These are phyloP conservation scores for Fraxinus pennsylvanica DNA, from an alignment of 257 asterid species.

Conservation along the genomic window DNA sequence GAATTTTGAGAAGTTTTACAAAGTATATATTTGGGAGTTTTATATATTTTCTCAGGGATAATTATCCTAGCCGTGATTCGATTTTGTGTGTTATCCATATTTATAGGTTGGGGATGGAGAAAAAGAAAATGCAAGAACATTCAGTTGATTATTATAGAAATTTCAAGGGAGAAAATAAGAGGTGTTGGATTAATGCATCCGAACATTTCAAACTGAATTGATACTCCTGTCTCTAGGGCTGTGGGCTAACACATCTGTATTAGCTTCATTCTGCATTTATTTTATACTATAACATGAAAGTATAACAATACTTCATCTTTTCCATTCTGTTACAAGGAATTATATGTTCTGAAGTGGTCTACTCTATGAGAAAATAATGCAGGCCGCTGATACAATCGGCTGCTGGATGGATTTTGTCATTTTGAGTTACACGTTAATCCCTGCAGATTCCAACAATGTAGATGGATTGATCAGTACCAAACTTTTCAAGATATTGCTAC, in stretches of 20 bases:
- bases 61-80: neutral
- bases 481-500: neutral
- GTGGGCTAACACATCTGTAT: neutral
- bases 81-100: neutral
- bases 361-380: neutral
- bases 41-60: neutral
- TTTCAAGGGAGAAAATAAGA: neutral
- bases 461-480: neutral
- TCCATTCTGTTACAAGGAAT: neutral
- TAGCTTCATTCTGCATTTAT: neutral
- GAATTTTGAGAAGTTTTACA: neutral
- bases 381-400: neutral
- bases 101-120: constrained; percentile 9
- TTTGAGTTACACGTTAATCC: neutral
- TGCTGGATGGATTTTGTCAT: neutral
- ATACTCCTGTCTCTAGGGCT: neutral
- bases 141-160: neutral
- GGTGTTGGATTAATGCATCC: neutral
- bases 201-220: neutral
- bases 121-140: neutral
- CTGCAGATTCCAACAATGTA: neutral
- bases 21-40: neutral
- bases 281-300: neutral
- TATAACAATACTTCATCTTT: neutral
- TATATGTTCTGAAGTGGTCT: neutral